Percentiles rank a stretch among this genome's conserved stretches.
Evolutionary conservation across 2,329 filamentous ascomycete genomes (phyloP).

Genomic region (Calonectria pseudoreteaudii): DNA sequence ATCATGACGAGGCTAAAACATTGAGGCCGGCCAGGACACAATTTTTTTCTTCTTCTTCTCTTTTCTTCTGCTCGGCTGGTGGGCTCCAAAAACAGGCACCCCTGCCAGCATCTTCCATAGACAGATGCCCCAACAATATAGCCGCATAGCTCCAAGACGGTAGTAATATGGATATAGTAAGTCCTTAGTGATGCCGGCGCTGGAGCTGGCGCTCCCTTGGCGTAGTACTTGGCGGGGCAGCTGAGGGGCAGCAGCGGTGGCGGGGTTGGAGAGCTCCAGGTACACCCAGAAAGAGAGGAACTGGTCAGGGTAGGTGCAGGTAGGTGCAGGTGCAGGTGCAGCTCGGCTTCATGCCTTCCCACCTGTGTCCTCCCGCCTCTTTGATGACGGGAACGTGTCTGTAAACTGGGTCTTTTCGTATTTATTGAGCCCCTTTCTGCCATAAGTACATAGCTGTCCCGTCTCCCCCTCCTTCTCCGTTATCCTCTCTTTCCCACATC

Average conservation of each 20-base stretch:
- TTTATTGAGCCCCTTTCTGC: conserved; percentile 18
- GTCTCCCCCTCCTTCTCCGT: neutral
- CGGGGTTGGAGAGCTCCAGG: conserved; percentile 41
- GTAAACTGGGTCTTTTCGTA: conserved; percentile 20
- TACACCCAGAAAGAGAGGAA: conserved; percentile 16
- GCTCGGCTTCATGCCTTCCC: conserved; percentile 35
- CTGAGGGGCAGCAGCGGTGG: conserved; percentile 42
- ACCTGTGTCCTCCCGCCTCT: conserved; percentile 22
- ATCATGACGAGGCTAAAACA: neutral
- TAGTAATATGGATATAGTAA: conserved; percentile 5
- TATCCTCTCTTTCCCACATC: neutral
- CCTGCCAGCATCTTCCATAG: neutral
- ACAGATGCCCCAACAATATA: neutral
- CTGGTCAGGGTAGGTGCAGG: conserved; percentile 29
- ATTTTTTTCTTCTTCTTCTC: neutral
- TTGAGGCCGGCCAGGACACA: neutral
- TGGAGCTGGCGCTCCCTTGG: conserved; percentile 28
- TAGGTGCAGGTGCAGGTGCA: conserved; percentile 23
- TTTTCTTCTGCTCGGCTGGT: neutral
- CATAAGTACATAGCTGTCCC: neutral
- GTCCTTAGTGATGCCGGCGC: neutral
- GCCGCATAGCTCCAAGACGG: neutral
- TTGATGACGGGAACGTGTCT: conserved; percentile 15
- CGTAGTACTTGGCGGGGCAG: conserved; percentile 41
- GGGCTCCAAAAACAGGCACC: neutral